Conservation (phyloP, 768 basidiomycete genomes). For the Chalciporus chontae region DNA sequence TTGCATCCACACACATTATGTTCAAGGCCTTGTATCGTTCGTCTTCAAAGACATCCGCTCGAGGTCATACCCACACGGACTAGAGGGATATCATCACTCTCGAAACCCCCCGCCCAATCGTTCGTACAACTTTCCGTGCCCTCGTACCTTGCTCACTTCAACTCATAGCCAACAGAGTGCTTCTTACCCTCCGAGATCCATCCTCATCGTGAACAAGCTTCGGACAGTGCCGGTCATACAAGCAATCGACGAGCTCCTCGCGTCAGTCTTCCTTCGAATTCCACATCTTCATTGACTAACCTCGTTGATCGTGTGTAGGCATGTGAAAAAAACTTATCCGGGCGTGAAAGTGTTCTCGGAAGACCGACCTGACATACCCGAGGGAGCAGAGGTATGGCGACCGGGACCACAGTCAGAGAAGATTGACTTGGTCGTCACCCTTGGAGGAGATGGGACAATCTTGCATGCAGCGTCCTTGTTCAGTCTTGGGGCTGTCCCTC, state of each 20-base stretch:
- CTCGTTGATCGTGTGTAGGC: slow-evolving; percentile 34
- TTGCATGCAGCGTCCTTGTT: slow-evolving; percentile 91
- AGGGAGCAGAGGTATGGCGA: slow-evolving; percentile 62
- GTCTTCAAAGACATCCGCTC: neutral
- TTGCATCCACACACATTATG: slow-evolving; percentile 1
- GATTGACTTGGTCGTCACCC: slow-evolving; percentile 84
- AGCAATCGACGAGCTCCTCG: slow-evolving; percentile 70
- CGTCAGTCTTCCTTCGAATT: slow-evolving; percentile 39
- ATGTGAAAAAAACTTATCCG: slow-evolving; percentile 55
- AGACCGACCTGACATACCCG: slow-evolving; percentile 61
- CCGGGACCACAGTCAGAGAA: slow-evolving; percentile 49
- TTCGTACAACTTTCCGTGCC: slow-evolving; percentile 14
- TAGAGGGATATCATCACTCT: slow-evolving; percentile 15
- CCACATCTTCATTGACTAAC: neutral
- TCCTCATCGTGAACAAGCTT: slow-evolving; percentile 78
- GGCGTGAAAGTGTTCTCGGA: slow-evolving; percentile 64
- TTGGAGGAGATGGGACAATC: slow-evolving; percentile 95
- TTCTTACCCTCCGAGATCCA: slow-evolving; percentile 49
- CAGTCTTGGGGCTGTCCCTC: slow-evolving; percentile 86
- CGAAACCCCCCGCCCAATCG: slow-evolving; percentile 10
- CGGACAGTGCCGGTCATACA: slow-evolving; percentile 74
- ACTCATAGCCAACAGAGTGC: slow-evolving; percentile 22
- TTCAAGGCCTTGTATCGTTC: slow-evolving; percentile 1
- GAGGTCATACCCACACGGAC: neutral
- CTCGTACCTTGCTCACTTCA: slow-evolving; percentile 23